Base-by-base conservation (phyloP, 768 basidiomycete species). In the Boletus eberwhitei region DNA sequence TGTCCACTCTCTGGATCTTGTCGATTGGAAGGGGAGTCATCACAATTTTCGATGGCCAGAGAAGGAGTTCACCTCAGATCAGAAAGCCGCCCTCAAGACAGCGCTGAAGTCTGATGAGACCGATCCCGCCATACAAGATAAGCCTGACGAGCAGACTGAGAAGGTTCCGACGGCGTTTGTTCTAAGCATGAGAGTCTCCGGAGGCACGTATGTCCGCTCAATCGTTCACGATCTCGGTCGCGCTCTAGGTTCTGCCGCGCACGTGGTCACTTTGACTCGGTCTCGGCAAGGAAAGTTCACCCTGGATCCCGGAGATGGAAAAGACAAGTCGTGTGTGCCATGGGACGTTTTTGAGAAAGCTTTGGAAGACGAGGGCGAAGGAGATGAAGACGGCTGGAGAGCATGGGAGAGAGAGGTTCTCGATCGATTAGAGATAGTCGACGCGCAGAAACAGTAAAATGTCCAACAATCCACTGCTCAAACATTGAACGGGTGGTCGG, bases 191-290 rank as follows among this genome's bases (percentile, higher is more conserved):
- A 88, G 79, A 58, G 97, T 98, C 7, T 95, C 94, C 9, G 90
- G 91, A 26, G 97, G 97, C 38, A 98, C 97, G 14, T 99, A 99
- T 64, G 95, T 99, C 50, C 87, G 97, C 47, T 94, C 90, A 1
- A 88, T 99, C 60, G 88, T 95, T 40, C 93, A 98, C 68, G 97
- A 99, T 69, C 78, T 99, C 8, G 93, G 88, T 16, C 84, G 84
- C 58, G 81, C 85, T 2, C 67, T 99, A 19, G 91, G 86, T 2
- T 91, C 89, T 24, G 91, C 91, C 5, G 97, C 93, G 0, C 93
- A 97, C 69, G 94, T 99, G 38, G 94, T 96, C 41, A 91, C 87
- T 8, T 79, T 98, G 55, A 89, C 84, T 14, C 84, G 97, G 35
- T 86, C 87, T n/a, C 80, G 90, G 37, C 97, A 98, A 77, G 92